A percentile compares a stretch with the other conserved stretches of the same genome.
These are phyloP conservation scores for Sporothrix curviconia DNA, from an alignment of 2,329 filamentous ascomycete genomes.

Conservation along the genomic window DNA sequence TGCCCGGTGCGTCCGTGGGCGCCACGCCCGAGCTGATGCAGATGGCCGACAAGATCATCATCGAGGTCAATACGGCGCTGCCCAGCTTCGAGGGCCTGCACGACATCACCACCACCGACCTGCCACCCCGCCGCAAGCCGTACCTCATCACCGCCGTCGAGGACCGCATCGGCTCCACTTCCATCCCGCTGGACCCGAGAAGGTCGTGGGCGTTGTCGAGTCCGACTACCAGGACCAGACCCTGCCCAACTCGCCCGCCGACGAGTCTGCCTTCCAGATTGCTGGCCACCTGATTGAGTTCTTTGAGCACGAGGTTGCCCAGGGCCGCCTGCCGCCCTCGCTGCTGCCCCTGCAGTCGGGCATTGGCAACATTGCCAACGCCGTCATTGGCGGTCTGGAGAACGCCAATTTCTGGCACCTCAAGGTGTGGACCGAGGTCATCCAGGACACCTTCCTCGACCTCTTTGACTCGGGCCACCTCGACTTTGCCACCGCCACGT, in stretches of 20 bases:
- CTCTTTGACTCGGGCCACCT: constrained; percentile 83
- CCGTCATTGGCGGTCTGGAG: constrained; percentile 76
- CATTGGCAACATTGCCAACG: constrained; percentile 91
- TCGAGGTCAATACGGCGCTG: constrained; percentile 83
- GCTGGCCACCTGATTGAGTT: constrained; percentile 73
- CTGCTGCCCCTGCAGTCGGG: constrained; percentile 59
- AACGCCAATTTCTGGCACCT: constrained; percentile 80
- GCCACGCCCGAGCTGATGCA: constrained; percentile 81
- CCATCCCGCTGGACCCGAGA: constrained; percentile 75
- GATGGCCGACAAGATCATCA: constrained; percentile 89
- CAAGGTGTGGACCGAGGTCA: constrained; percentile 88
- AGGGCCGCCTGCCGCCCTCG: constrained; percentile 68
- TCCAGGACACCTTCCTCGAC: constrained; percentile 88
- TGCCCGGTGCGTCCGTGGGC: constrained; percentile 78
- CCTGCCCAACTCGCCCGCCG: constrained; percentile 67
- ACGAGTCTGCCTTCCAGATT: constrained; percentile 65
- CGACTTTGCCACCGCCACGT: constrained; percentile 85
- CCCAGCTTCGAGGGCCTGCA: constrained; percentile 83
- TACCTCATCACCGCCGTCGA: constrained; percentile 80
- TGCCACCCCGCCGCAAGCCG: constrained; percentile 74
- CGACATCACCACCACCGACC: constrained; percentile 84
- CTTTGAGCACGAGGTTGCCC: constrained; percentile 76
- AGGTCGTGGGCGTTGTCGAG: constrained; percentile 78
- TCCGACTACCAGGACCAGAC: constrained; percentile 75
- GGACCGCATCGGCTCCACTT: constrained; percentile 75